Percentiles rank a stretch among this genome's conserved stretches.
Conservation (phyloP, 1,284 basidiomycete species). For the Singerocomus inundabilis region DNA sequence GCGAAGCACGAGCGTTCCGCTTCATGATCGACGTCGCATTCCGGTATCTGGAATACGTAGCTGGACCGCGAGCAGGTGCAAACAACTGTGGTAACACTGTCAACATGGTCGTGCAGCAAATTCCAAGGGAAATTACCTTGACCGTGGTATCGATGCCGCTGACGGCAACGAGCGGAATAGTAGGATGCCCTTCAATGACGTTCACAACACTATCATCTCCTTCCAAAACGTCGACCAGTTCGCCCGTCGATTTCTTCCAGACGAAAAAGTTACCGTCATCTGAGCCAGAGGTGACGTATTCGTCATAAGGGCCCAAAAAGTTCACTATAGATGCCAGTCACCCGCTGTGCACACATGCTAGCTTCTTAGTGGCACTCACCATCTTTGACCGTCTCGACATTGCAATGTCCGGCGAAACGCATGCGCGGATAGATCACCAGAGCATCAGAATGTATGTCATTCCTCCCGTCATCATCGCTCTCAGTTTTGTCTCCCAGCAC, state of each 20-base stretch:
- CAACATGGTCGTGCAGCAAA: background rate
- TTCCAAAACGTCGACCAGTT: slow-evolving; percentile 76
- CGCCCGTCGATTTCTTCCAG: slow-evolving; percentile 72
- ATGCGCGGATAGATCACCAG: slow-evolving; percentile 69
- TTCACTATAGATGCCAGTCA: slow-evolving; percentile 56
- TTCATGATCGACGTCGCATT: slow-evolving; percentile 55
- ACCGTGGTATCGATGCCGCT: slow-evolving; percentile 89
- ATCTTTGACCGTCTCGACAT: slow-evolving; percentile 89
- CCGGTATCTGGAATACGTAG: slow-evolving; percentile 51
- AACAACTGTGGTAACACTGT: slow-evolving; percentile 54
- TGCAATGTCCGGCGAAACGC: slow-evolving; percentile 74
- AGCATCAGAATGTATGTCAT: slow-evolving; percentile 38
- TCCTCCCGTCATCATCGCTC: slow-evolving; percentile 34
- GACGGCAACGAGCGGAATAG: slow-evolving; percentile 76
- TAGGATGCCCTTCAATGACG: slow-evolving; percentile 83
- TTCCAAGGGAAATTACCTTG: slow-evolving; percentile 54
- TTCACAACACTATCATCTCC: slow-evolving; percentile 85
- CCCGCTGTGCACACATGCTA: background rate
- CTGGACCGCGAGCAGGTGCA: slow-evolving; percentile 51
- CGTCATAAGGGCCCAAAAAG: slow-evolving; percentile 76
- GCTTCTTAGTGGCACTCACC: slow-evolving; percentile 48
- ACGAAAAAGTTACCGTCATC: slow-evolving; percentile 88
- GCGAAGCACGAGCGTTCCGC: slow-evolving; percentile 43
- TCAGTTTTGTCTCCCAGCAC: slow-evolving; percentile 25
- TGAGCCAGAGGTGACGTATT: slow-evolving; percentile 83